Base-by-base conservation (phyloP, 1,284 basidiomycete species). In the Cryptococcus sp. region DNA sequence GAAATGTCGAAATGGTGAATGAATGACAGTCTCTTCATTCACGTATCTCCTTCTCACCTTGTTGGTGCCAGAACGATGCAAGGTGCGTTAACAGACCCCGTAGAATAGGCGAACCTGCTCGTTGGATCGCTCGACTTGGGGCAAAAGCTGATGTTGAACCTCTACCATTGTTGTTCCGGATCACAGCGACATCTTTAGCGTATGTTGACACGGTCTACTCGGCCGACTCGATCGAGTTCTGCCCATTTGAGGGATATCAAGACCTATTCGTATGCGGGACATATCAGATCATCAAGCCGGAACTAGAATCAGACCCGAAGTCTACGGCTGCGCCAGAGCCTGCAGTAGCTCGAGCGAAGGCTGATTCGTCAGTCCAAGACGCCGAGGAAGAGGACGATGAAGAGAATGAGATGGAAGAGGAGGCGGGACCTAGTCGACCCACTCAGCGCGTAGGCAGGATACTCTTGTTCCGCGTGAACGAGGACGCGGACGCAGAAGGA, bases 181-280 rank as follows among this genome's bases (percentile, higher is more conserved):
- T 8, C 20, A 16, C 50, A 75, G 73, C 72, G 8, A 40, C n/a
- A 17, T 74, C 75, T 0, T 64, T 78, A 16, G 65, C 68, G 16
- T 57, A 60, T 19, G 62, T 86, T 68, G 87, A 93, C 76, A 95
- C 93, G 0, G 78, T 81, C 16, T 88, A 85, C 72, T 91, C 91
- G 8, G 93, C 93, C n/a, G 92, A 94, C 76, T 86, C 88, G 17
- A 83, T 91, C 57, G 93, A 96, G 70, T 95, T 92, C 74, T 93
- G 91, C 69, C 92, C 91, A 15, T 83, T 84, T 60, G 80, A 81
- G 17, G 79, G 79, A 42, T 81, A 81, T 45, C 78, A 81, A 16
- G 79, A 87, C 65, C 78, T 93, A n/a, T 84, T 96, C 62, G 87
- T 87, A 1, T 92, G 91, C 70, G 93, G 93, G 19, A 95, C 93